phyloP scores from a whole-genome alignment of 2,329 filamentous ascomycete genomes.

The Rutstroemia sp. region DNA sequence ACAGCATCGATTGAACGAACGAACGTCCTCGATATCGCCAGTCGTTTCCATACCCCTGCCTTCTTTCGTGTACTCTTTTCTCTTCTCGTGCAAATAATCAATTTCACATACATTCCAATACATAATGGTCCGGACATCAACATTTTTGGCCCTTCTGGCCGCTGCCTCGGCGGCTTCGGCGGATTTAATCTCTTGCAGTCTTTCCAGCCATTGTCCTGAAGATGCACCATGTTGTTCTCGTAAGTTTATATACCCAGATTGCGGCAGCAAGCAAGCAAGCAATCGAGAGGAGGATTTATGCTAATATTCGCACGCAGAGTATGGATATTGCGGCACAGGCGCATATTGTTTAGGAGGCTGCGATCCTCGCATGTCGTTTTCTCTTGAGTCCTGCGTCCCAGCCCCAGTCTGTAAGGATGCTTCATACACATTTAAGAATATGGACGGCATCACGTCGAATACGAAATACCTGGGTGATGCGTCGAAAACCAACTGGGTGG shows the following conservation, averaged over 20 bases:
- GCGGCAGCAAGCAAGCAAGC: conserved; percentile 4
- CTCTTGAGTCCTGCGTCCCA: conserved; percentile 77
- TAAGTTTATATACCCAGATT: conserved; percentile 38
- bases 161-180: conserved; percentile 21
- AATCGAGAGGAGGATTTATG: not conserved
- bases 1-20: not conserved
- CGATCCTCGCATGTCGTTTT: conserved; percentile 78
- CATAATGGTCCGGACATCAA: conserved; percentile 27
- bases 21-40: conserved; percentile 2
- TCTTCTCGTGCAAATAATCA: not conserved
- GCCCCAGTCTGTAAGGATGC: conserved; percentile 72
- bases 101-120: conserved; percentile 2
- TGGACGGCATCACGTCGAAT: conserved; percentile 64
- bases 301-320: conserved; percentile 49
- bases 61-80: not conserved
- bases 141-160: conserved; percentile 19
- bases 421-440: conserved; percentile 64
- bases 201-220: conserved; percentile 58
- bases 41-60: conserved; percentile 3
- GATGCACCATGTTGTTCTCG: conserved; percentile 72
- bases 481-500: conserved; percentile 77
- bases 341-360: conserved; percentile 95
- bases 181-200: conserved; percentile 34
- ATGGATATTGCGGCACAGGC: conserved; percentile 86
- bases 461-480: conserved; percentile 82